Evolutionary conservation across 371 early-diverging fungal genomes (phyloP).

Genomic region (Parasitella parasitica): DNA sequence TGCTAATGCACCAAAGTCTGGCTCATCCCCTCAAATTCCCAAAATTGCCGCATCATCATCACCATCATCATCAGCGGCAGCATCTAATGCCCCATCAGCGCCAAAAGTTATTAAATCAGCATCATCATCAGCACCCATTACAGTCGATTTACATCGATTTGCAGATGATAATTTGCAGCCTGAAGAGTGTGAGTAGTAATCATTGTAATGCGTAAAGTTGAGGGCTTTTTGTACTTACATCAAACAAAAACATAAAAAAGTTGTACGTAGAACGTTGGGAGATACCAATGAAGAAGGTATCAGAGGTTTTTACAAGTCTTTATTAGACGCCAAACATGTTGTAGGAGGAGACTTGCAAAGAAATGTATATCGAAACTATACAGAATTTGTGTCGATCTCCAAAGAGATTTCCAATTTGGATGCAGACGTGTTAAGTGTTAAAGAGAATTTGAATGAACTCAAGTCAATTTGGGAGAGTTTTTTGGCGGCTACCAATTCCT

Average conservation of each 20-base stretch:
- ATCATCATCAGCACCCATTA: constrained; percentile 23
- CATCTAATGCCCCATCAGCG: not conserved
- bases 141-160: constrained; percentile 47
- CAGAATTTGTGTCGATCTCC: constrained; percentile 91
- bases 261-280: constrained; percentile 52
- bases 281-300: constrained; percentile 66
- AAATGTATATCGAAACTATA: constrained; percentile 92
- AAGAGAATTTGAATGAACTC: constrained; percentile 69
- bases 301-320: constrained; percentile 55
- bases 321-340: constrained; percentile 73
- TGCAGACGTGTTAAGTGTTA: constrained; percentile 70
- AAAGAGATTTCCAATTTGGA: constrained; percentile 89
- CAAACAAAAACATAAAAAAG: no score
- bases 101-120: not conserved
- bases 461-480: constrained; percentile 64
- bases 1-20: not conserved
- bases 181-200: constrained; percentile 35
- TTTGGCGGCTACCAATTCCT: constrained; percentile 45
- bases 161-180: constrained; percentile 46
- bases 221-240: not conserved
- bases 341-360: constrained; percentile 84
- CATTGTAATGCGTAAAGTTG: not conserved
- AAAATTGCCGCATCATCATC: not conserved
- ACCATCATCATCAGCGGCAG: no score
- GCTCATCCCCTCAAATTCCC: not conserved